Base-by-base conservation (phyloP, 106 monocot genomes). In the Chionographis japonica region DNA sequence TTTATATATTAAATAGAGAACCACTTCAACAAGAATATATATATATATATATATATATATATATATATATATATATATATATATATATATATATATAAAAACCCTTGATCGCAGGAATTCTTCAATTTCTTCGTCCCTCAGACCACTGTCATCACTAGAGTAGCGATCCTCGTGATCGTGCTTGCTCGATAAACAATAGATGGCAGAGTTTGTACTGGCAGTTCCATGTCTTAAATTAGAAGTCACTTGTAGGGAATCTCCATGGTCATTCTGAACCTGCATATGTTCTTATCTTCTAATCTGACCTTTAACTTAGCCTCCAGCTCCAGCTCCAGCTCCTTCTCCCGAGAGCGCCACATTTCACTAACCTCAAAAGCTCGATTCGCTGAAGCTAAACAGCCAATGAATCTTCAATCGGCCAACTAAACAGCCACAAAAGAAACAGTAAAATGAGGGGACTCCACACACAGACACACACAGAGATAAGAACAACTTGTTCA, bases 281-380 rank as follows among this genome's bases (percentile, higher is more conserved):
- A 8, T 67, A 43, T 40, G 12, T 15, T 43, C 54, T 66, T 63
- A 52, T 65, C 60, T 67, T 72, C 81, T 18, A 66, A 12, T 68
- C 65, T 75, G 14, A 16, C n/a, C 40, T 75, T 68, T 19, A 76
- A 36, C 72, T 74, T 89, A 18, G 63, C 63, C 62, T 90, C 81
- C 58, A 95, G 67, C 55, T 95, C 91, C n/a, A 74, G 56, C 55
- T 95, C 91, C n/a, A 74, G 56, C 56, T 95, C 94, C 71, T 91
- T 95, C 64, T 95, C 81, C 17, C 94, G 75, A 18, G 91, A 83
- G 59, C 81, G 85, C 94, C 94, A 95, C 88, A 95, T 78, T 75
- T 95, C 91, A 56, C 75, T 72, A 37, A 95, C 83, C 69, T 95
- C 88, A 16, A 79, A 85, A 63, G 81, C 80, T 72, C 83, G 80